Percentiles rank a stretch among this genome's conserved stretches.
Conservation (phyloP, 306 rosid genomes). For the Castanopsis chinensis region DNA sequence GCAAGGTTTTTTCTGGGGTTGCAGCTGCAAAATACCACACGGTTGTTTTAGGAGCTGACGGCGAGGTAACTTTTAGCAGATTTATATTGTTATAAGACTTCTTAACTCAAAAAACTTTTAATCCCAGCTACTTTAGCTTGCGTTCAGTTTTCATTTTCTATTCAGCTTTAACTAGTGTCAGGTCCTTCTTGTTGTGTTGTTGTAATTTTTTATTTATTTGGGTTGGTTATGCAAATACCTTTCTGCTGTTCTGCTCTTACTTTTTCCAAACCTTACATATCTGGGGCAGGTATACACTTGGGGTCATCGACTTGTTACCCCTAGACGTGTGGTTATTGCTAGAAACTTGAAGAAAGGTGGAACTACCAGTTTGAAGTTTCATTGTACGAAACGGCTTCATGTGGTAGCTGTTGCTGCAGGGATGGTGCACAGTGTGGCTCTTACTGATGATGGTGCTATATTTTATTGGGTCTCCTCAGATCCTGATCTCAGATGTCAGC, state of each 20-base stretch:
- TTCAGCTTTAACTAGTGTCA: not conserved
- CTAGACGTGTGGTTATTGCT: constrained; percentile 75
- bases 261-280: not conserved
- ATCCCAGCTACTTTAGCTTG: not conserved
- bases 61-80: constrained; percentile 67
- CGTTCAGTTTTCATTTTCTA: not conserved
- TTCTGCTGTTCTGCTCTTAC: not conserved
- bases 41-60: constrained; percentile 83
- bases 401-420: constrained; percentile 83
- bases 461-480: constrained; percentile 92
- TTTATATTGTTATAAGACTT: constrained; percentile 11
- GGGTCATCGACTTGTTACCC: constrained; percentile 95
- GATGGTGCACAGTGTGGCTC: constrained; percentile 78
- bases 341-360: constrained; percentile 91
- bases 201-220: not conserved
- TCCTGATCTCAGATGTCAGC: constrained; percentile 85
- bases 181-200: not conserved
- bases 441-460: constrained; percentile 84
- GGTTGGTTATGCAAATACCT: not conserved
- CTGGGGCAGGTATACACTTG: constrained; percentile 85
- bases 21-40: constrained; percentile 93
- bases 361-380: constrained; percentile 73
- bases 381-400: constrained; percentile 69
- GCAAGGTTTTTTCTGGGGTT: constrained; percentile 67
- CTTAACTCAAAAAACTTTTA: not conserved